phyloP scores from a whole-genome alignment of 1,284 basidiomycete species.

The Ustilago xerochloae region DNA sequence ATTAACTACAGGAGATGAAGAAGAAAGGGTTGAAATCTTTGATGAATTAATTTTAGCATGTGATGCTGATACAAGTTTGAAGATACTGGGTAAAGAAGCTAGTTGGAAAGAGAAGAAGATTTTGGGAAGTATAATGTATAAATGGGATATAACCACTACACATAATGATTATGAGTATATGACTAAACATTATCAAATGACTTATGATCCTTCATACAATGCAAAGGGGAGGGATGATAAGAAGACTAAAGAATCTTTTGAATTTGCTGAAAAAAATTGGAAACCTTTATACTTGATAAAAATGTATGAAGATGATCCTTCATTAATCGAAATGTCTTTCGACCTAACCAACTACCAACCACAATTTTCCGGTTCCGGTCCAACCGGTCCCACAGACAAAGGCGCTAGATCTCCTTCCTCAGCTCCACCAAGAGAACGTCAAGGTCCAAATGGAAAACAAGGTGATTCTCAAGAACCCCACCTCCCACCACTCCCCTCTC shows the following conservation, averaged over 20 bases:
- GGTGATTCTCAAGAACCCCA: conserved; percentile 36
- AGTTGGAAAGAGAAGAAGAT: conserved; percentile 74
- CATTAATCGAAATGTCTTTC: conserved; percentile 76
- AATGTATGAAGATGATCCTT: conserved; percentile 73
- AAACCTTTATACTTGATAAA: conserved; percentile 71
- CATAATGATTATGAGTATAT: conserved; percentile 74
- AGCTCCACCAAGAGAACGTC: conserved; percentile 47
- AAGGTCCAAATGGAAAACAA: conserved; percentile 44
- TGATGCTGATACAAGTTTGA: conserved; percentile 74
- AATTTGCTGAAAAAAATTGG: conserved; percentile 72
- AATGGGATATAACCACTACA: conserved; percentile 74
- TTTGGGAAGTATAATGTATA: conserved; percentile 74
- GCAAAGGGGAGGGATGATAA: conserved; percentile 67
- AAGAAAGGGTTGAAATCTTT: conserved; percentile 70
- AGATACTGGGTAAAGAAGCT: conserved; percentile 73
- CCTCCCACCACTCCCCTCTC: conserved; percentile 26
- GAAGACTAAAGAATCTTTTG: conserved; percentile 68
- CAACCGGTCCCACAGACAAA: conserved; percentile 38
- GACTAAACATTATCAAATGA: conserved; percentile 70
- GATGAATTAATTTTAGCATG: conserved; percentile 76
- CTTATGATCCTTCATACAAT: conserved; percentile 67
- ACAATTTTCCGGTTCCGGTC: conserved; percentile 69
- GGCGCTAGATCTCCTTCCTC: conserved; percentile 23
- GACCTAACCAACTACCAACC: conserved; percentile 73
- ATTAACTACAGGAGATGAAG: conserved; percentile 36